These are phyloP conservation scores for Aureobasidium sp. DNA, from an alignment of 2,329 filamentous ascomycete genomes.

Conservation along the genomic window DNA sequence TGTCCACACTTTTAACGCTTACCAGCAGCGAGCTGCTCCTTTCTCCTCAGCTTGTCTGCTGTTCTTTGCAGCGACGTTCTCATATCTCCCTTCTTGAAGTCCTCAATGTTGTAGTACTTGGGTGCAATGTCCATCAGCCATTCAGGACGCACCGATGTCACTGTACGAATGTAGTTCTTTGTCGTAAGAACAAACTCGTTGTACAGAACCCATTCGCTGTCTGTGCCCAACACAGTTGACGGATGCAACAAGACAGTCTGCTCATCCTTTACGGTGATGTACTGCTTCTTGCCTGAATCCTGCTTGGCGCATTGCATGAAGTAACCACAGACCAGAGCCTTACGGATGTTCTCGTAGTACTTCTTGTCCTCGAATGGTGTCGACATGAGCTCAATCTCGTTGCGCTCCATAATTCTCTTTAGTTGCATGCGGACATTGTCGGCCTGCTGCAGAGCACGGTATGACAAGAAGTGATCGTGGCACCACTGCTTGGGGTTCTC, in stretches of 20 bases:
- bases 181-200: slow-evolving; percentile 98
- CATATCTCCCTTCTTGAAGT: slow-evolving; percentile 88
- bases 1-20: slow-evolving; percentile 5
- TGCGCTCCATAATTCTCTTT: slow-evolving; percentile 96
- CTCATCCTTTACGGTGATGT: slow-evolving; percentile 96
- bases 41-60: slow-evolving; percentile 55
- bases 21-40: slow-evolving; percentile 22
- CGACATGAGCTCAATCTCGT: slow-evolving; percentile 85
- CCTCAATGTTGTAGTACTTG: slow-evolving; percentile 87
- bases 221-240: slow-evolving; percentile 87
- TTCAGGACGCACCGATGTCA: slow-evolving; percentile 91
- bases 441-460: slow-evolving; percentile 88
- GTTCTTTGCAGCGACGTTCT: slow-evolving; percentile 69
- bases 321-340: slow-evolving; percentile 92
- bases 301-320: slow-evolving; percentile 99
- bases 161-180: slow-evolving; percentile 97
- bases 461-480: slow-evolving; percentile 95
- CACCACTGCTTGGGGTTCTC: slow-evolving; percentile 91
- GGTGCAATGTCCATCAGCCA: slow-evolving; percentile 98
- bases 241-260: slow-evolving; percentile 95
- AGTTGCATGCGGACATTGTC: slow-evolving; percentile 95
- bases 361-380: slow-evolving; percentile 96
- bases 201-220: slow-evolving; percentile 97
- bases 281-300: slow-evolving; percentile 88
- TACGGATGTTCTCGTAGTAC: slow-evolving; percentile 98